These are phyloP conservation scores for Citrus sinensis DNA, from an alignment of 345 rosid genomes.

Conservation along the genomic window DNA sequence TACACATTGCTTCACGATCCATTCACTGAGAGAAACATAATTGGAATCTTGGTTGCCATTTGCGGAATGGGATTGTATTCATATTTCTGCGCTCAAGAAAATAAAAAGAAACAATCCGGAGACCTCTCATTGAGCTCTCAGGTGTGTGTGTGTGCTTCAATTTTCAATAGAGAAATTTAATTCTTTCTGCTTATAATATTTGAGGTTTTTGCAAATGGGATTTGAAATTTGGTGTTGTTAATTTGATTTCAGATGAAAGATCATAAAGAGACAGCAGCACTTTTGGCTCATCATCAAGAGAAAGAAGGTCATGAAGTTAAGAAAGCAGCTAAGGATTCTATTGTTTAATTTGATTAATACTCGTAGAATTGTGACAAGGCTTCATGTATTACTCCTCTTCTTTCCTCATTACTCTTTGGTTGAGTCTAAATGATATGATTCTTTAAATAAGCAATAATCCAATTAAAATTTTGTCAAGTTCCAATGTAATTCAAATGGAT, in stretches of 20 bases:
- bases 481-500: background rate
- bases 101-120: conserved; percentile 65
- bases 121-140: conserved; percentile 53
- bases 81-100: conserved; percentile 76
- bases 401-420: background rate
- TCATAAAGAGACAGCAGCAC: conserved; percentile 59
- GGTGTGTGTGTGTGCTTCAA: conserved; percentile 18
- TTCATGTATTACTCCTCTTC: background rate
- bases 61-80: conserved; percentile 93
- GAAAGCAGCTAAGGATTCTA: conserved; percentile 61
- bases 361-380: background rate
- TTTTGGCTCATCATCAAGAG: conserved; percentile 47
- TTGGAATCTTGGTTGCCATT: conserved; percentile 82
- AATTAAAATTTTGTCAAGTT: background rate
- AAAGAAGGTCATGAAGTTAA: conserved; percentile 71
- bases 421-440: conserved; percentile 24
- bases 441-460: conserved; percentile 18
- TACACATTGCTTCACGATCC: conserved; percentile 91
- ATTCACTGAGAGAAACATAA: conserved; percentile 73
- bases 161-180: too few species aligned
- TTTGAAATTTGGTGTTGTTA: background rate
- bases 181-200: background rate
- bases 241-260: conserved; percentile 59
- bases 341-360: conserved; percentile 35
- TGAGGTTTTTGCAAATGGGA: background rate